Conservation (phyloP, 176 grass and related monocot genomes). For the Hordeum marinum region DNA sequence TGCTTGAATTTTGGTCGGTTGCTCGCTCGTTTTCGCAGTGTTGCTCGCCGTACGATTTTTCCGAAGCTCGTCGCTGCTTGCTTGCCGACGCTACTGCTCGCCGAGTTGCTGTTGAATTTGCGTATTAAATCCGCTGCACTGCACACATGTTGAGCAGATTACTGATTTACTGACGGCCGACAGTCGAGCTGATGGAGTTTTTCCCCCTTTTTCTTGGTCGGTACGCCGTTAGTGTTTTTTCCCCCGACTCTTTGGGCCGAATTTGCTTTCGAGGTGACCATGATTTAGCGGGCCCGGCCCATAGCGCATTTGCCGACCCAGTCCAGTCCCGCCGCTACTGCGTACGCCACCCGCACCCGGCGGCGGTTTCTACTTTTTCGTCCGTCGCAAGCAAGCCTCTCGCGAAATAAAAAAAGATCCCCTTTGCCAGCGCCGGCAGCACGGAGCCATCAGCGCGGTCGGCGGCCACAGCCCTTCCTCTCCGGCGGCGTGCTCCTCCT, state of each 20-base stretch:
- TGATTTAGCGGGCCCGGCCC: background rate
- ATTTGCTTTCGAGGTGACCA: background rate
- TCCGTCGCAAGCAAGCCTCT: conserved; percentile 4
- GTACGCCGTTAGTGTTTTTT: background rate
- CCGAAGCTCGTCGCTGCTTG: background rate
- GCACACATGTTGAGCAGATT: background rate
- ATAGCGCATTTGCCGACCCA: background rate
- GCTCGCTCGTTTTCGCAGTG: background rate
- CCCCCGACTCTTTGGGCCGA: background rate
- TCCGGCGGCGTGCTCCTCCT: background rate
- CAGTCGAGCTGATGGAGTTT: background rate
- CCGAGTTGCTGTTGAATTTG: background rate
- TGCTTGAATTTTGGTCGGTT: background rate
- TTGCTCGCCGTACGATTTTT: background rate
- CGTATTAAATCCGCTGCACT: background rate
- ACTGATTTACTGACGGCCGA: background rate
- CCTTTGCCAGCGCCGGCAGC: background rate
- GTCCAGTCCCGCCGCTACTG: background rate
- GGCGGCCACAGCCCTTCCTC: background rate
- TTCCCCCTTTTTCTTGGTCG: background rate
- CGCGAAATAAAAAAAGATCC: background rate
- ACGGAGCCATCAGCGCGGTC: background rate
- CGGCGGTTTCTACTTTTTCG: background rate
- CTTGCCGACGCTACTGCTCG: background rate
- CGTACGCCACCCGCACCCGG: background rate